phyloP scores from a whole-genome alignment of 2,329 filamentous ascomycete species.

The Neofusicoccum laricinum region DNA sequence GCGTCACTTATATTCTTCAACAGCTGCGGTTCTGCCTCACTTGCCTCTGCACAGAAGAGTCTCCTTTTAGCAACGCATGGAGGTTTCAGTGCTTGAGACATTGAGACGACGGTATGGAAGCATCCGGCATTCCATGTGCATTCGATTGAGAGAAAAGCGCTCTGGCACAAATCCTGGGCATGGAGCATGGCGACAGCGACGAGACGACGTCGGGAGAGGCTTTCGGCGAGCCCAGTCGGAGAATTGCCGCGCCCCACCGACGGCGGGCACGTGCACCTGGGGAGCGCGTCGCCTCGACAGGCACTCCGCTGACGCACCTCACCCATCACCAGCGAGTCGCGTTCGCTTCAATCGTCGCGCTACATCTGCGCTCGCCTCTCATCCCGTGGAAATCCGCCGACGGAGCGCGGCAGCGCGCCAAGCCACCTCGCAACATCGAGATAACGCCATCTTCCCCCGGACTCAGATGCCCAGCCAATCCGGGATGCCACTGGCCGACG shows the following conservation, averaged over 20 bases:
- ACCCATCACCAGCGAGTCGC: not conserved
- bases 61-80: no score
- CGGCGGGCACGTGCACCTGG: not conserved
- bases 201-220: not conserved
- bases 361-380: not conserved
- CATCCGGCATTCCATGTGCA: no score
- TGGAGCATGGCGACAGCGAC: not conserved
- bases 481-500: slow-evolving; percentile 4
- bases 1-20: no score
- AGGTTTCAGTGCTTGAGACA: no score
- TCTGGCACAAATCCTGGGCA: no score
- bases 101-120: no score
- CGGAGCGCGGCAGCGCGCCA: no score
- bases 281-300: not conserved
- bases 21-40: no score
- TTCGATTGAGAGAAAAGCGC: no score
- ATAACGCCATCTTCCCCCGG: not conserved
- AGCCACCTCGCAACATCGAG: no score
- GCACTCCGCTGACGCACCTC: not conserved
- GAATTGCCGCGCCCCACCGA: not conserved
- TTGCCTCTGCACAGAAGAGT: no score
- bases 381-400: no score
- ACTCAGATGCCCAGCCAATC: not conserved
- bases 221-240: not conserved
- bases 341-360: not conserved